phyloP scores from a whole-genome alignment of 2,329 filamentous ascomycete genomes.

The Chaetomium sp. region DNA sequence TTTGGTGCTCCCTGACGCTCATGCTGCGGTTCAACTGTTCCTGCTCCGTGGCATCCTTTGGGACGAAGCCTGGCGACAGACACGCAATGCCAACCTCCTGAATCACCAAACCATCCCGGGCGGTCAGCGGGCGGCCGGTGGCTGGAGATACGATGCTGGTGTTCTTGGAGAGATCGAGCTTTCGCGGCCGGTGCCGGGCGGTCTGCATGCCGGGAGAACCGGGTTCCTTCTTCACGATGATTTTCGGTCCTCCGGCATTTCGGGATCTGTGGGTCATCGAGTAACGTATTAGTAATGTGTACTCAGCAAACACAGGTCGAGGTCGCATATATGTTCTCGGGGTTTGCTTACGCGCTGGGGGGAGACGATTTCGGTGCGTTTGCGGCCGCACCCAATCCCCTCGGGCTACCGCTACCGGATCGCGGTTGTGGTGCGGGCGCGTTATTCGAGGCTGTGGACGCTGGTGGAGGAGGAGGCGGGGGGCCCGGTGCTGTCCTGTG shows the following conservation, averaged over 20 bases:
- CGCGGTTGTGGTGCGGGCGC: slow-evolving; percentile 48
- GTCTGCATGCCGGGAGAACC: slow-evolving; percentile 78
- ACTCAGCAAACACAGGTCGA: slow-evolving; percentile 21
- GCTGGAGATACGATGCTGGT: slow-evolving; percentile 56
- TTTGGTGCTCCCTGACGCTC: slow-evolving; percentile 89
- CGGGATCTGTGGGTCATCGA: slow-evolving; percentile 47
- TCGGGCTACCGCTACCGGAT: slow-evolving; percentile 59
- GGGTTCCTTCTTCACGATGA: slow-evolving; percentile 96
- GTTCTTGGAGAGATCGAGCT: slow-evolving; percentile 72
- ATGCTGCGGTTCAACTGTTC: slow-evolving; percentile 93
- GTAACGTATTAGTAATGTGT: slow-evolving; percentile 27
- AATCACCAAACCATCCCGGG: slow-evolving; percentile 76
- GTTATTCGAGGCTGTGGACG: slow-evolving; percentile 35
- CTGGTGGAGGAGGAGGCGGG: slow-evolving; percentile 36
- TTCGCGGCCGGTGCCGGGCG: slow-evolving; percentile 73
- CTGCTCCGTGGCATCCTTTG: slow-evolving; percentile 94
- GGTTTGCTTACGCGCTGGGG: slow-evolving; percentile 58
- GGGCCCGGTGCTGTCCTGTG: slow-evolving; percentile 44
- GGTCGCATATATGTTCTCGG: slow-evolving; percentile 5
- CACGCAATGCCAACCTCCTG: slow-evolving; percentile 94
- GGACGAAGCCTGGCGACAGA: slow-evolving; percentile 92
- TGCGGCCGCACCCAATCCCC: slow-evolving; percentile 40
- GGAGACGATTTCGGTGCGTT: slow-evolving; percentile 57
- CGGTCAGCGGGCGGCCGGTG: slow-evolving; percentile 71
- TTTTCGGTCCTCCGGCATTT: slow-evolving; percentile 66